These are phyloP conservation scores for Talaromyces verruculosus DNA, from an alignment of 2,329 filamentous ascomycete species.

Conservation along the genomic window DNA sequence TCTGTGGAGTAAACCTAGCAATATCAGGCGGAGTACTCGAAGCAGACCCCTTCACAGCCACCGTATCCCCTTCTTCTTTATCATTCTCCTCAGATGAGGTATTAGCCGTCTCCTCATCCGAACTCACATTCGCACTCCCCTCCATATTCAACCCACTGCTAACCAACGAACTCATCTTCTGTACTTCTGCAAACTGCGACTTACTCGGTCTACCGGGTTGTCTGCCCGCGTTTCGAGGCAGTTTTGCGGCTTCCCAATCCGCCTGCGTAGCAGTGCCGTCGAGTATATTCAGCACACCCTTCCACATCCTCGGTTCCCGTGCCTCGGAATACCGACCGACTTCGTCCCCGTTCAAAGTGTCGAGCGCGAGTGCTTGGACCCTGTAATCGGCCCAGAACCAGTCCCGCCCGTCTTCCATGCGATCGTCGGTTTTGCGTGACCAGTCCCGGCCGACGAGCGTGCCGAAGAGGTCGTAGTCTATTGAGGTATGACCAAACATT, in stretches of 20 bases:
- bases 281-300: constrained; percentile 47
- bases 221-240: constrained; percentile 32
- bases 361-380: constrained; percentile 56
- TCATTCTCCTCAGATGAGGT: constrained; percentile 16
- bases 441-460: constrained; percentile 50
- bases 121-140: constrained; percentile 30
- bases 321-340: constrained; percentile 49
- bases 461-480: constrained; percentile 50
- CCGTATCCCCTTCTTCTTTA: neutral
- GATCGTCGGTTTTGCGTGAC: constrained; percentile 48
- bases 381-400: constrained; percentile 62
- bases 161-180: constrained; percentile 43
- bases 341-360: constrained; percentile 55
- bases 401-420: constrained; percentile 47
- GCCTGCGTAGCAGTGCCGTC: constrained; percentile 34
- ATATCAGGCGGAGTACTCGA: neutral
- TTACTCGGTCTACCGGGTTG: constrained; percentile 26
- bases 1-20: neutral
- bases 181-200: constrained; percentile 33
- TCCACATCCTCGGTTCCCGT: constrained; percentile 50
- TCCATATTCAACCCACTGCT: constrained; percentile 35
- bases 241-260: constrained; percentile 26
- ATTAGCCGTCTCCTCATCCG: constrained; percentile 21
- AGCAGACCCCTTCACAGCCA: neutral
- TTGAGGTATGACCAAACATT: constrained; percentile 42